These are phyloP conservation scores for Gossypium davidsonii DNA, from an alignment of 441 rosid species.

Conservation along the genomic window DNA sequence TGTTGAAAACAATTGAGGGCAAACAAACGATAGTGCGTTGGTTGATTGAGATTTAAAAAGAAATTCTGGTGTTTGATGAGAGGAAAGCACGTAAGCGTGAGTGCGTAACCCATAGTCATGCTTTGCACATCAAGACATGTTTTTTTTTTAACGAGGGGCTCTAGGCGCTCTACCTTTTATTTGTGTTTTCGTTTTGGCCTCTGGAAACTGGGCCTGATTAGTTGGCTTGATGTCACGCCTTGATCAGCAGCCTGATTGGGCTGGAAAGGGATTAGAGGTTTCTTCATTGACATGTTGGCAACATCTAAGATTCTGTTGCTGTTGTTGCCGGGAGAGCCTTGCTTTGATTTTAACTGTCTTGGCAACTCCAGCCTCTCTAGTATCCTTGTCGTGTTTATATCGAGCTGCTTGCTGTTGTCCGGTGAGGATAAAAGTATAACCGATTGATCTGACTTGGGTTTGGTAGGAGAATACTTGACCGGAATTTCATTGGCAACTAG, in stretches of 20 bases:
- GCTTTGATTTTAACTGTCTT: slow-evolving; percentile 49
- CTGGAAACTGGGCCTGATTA: slow-evolving; percentile 70
- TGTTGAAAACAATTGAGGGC: background rate
- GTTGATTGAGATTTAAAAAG: background rate
- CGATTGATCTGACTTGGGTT: slow-evolving; percentile 29
- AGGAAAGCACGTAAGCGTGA: background rate
- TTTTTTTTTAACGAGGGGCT: background rate
- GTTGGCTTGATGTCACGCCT: slow-evolving; percentile 44
- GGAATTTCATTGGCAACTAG: slow-evolving; percentile 55
- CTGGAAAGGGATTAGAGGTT: slow-evolving; percentile 52
- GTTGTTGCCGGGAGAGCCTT: slow-evolving; percentile 40
- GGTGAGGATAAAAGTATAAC: slow-evolving; percentile 34
- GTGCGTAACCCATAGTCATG: background rate
- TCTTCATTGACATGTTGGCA: slow-evolving; percentile 31
- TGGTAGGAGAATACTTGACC: slow-evolving; percentile 40
- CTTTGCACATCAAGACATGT: slow-evolving; percentile 4
- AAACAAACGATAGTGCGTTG: background rate
- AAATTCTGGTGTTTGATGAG: background rate
- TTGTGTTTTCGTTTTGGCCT: slow-evolving; percentile 57
- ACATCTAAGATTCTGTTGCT: slow-evolving; percentile 28
- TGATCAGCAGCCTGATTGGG: slow-evolving; percentile 34
- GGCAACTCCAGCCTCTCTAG: slow-evolving; percentile 84
- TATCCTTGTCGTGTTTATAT: slow-evolving; percentile 65
- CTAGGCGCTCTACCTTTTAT: slow-evolving; percentile 16
- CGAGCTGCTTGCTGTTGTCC: slow-evolving; percentile 40